Percentiles rank a stretch among this genome's conserved stretches.
Evolutionary conservation across 2,329 filamentous ascomycete genomes (phyloP).

Genomic region (Pseudogymnoascus destructans): DNA sequence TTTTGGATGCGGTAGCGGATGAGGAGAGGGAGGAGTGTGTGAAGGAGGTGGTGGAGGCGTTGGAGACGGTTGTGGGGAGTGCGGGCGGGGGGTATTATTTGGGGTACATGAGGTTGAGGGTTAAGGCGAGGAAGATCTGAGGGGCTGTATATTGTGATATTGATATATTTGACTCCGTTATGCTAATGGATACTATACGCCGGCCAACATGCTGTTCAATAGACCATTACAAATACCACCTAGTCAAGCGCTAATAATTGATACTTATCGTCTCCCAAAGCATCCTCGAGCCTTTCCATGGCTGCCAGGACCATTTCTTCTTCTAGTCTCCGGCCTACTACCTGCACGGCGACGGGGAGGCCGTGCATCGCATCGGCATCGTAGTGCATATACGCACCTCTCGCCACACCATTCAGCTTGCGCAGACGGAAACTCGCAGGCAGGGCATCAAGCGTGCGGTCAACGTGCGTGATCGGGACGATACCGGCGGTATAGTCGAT

Average conservation of each 20-base stretch:
- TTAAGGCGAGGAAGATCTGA: slow-evolving; percentile 31
- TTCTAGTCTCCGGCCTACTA: slow-evolving; percentile 66
- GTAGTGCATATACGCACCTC: slow-evolving; percentile 76
- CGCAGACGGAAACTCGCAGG: slow-evolving; percentile 46
- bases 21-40: slow-evolving; percentile 39
- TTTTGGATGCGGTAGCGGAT: slow-evolving; percentile 41
- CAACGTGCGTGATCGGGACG: slow-evolving; percentile 74
- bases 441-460: slow-evolving; percentile 52
- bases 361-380: slow-evolving; percentile 74
- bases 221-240: background rate
- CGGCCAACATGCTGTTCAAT: background rate
- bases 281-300: slow-evolving; percentile 68
- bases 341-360: slow-evolving; percentile 72
- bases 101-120: slow-evolving; percentile 42
- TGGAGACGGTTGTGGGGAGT: slow-evolving; percentile 41
- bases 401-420: slow-evolving; percentile 64
- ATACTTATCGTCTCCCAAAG: slow-evolving; percentile 47
- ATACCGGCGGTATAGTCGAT: slow-evolving; percentile 79
- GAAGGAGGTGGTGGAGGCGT: slow-evolving; percentile 39
- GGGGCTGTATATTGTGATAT: background rate
- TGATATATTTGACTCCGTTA: background rate
- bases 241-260: slow-evolving; percentile 32
- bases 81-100: slow-evolving; percentile 45
- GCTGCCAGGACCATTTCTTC: slow-evolving; percentile 78
- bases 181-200: background rate